Evolutionary conservation across 164 flowering plant species (phyloP).

Genomic region (Akebia trifoliata): DNA sequence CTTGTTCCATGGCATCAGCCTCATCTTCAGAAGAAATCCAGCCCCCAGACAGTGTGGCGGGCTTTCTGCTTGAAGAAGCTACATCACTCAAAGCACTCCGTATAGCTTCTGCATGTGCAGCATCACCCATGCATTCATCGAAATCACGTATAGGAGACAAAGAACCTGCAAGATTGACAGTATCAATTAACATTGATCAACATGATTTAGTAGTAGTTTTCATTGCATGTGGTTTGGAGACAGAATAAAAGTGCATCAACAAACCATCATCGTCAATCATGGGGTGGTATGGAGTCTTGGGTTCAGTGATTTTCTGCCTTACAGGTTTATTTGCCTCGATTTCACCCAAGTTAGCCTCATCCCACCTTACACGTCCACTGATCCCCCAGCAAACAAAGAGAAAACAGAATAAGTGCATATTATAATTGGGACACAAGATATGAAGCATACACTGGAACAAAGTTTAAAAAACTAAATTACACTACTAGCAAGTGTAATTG

Average conservation of each 20-base stretch:
- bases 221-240: background rate
- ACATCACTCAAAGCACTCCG: slow-evolving; percentile 64
- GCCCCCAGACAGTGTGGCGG: slow-evolving; percentile 32
- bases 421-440: no score
- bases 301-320: slow-evolving; percentile 98
- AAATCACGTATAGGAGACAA: slow-evolving; percentile 53
- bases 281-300: slow-evolving; percentile 97
- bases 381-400: slow-evolving; percentile 15
- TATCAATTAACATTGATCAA: background rate
- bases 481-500: background rate
- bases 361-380: slow-evolving; percentile 78
- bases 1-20: slow-evolving; percentile 76
- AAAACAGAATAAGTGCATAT: background rate
- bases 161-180: slow-evolving; percentile 41
- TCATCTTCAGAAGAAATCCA: slow-evolving; percentile 98
- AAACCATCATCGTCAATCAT: slow-evolving; percentile 86
- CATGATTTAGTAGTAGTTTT: background rate
- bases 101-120: slow-evolving; percentile 69
- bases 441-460: background rate
- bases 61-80: slow-evolving; percentile 62
- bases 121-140: slow-evolving; percentile 40
- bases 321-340: slow-evolving; percentile 94
- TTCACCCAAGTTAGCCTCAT: slow-evolving; percentile 84
- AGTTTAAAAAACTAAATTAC: background rate
- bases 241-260: slow-evolving; percentile 8